A percentile compares a stretch with the other conserved stretches of the same genome.
Evolutionary conservation across 2,329 filamentous ascomycete genomes (phyloP).

Genomic region (Alternaria sp.): DNA sequence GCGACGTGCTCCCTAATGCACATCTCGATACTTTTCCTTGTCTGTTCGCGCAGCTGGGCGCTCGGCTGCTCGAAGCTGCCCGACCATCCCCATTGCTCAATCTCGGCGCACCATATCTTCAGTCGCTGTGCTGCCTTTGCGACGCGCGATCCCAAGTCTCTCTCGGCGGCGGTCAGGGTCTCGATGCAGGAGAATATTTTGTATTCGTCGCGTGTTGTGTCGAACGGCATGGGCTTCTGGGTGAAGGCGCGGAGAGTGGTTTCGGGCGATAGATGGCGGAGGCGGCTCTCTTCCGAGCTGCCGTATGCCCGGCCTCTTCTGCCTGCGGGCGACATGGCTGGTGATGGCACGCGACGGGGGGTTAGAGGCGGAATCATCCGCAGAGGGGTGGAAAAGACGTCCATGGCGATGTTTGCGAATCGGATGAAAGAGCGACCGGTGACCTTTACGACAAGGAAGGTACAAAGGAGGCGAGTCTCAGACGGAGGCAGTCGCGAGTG

Average conservation of each 20-base stretch:
- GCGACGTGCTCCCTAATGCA: slow-evolving; percentile 45
- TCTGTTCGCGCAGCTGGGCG: slow-evolving; percentile 37
- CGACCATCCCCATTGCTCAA: slow-evolving; percentile 69
- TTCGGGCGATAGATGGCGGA: slow-evolving; percentile 53
- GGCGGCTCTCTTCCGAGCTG: slow-evolving; percentile 44
- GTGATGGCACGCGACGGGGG: slow-evolving; percentile 45
- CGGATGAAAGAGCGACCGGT: slow-evolving; percentile 30
- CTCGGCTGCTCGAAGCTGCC: slow-evolving; percentile 57
- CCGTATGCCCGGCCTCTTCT: slow-evolving; percentile 37
- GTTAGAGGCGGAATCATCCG: slow-evolving; percentile 45
- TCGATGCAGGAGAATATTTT: slow-evolving; percentile 65
- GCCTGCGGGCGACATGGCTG: slow-evolving; percentile 46
- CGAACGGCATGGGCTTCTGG: slow-evolving; percentile 55
- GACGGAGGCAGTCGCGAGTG: slow-evolving; percentile 4
- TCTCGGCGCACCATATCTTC: slow-evolving; percentile 77
- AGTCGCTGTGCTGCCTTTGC: slow-evolving; percentile 75
- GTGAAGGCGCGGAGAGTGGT: slow-evolving; percentile 55
- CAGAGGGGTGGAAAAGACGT: slow-evolving; percentile 41
- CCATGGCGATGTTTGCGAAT: slow-evolving; percentile 34
- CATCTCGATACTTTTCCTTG: slow-evolving; percentile 43
- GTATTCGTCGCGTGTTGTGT: slow-evolving; percentile 53
- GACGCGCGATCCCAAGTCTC: slow-evolving; percentile 74
- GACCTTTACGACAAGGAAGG: slow-evolving; percentile 31
- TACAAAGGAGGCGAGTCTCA: slow-evolving; percentile 13
- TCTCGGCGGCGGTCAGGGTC: slow-evolving; percentile 69